Percentiles rank a stretch among this genome's conserved stretches.
Evolutionary conservation across 257 asterid genomes (phyloP).

Genomic region (Gentiana macrophylla): DNA sequence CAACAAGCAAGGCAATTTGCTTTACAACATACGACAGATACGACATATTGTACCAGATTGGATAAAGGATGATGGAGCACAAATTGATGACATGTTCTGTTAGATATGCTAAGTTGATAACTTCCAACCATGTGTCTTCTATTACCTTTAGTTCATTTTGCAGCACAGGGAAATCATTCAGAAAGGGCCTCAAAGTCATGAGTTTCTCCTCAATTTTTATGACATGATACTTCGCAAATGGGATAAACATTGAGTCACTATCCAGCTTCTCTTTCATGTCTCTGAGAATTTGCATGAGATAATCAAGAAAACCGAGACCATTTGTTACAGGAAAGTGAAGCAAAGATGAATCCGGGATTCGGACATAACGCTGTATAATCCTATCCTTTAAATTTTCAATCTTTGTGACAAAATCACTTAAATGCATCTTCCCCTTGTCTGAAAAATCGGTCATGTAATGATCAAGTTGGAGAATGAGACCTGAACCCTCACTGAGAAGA

Average conservation of each 20-base stretch:
- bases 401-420: too few relatives aligned
- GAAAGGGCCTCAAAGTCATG: not conserved
- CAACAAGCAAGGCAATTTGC: not conserved
- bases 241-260: too few relatives aligned
- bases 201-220: not conserved
- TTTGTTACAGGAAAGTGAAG: too few relatives aligned
- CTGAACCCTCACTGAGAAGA: too few relatives aligned
- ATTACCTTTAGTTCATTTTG: not conserved
- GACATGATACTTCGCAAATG: not conserved
- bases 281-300: too few relatives aligned
- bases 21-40: not conserved
- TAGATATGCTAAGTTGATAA: not conserved
- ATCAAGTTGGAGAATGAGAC: too few relatives aligned
- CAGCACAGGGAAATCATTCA: not conserved
- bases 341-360: too few relatives aligned
- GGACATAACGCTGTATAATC: too few relatives aligned
- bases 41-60: not conserved
- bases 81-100: conserved; percentile 4
- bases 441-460: too few relatives aligned
- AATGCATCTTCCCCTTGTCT: too few relatives aligned
- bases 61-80: not conserved
- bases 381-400: too few relatives aligned
- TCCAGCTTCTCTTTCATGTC: not conserved
- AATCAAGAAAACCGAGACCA: too few relatives aligned
- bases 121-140: not conserved